phyloP scores from a whole-genome alignment of 1,284 basidiomycete species.

The Boletus semigastroideus region DNA sequence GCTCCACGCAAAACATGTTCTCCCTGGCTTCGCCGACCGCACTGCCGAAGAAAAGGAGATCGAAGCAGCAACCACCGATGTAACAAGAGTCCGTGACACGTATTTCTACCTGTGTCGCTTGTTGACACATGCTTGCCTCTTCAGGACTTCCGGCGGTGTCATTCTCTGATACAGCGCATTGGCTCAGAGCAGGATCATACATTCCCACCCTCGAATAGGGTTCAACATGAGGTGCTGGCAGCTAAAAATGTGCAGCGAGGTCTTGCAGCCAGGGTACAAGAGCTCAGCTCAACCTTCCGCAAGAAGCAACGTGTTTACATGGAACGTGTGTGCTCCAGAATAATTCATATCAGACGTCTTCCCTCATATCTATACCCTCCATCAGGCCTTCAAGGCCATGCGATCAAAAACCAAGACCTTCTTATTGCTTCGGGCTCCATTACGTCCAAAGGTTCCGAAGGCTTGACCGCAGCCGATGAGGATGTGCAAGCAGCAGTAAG shows the following conservation, averaged over 20 bases:
- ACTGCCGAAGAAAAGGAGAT: conserved; percentile 93
- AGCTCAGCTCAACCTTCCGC: conserved; percentile 88
- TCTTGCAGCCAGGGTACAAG: conserved; percentile 92
- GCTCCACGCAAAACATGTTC: conserved; percentile 92
- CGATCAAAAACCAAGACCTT: conserved; percentile 91
- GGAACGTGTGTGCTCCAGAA: conserved; percentile 71
- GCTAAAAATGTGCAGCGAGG: conserved; percentile 97
- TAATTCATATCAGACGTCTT: conserved; percentile 9
- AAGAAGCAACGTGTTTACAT: conserved; percentile 98
- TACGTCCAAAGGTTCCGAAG: conserved; percentile 77
- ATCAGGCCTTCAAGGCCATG: conserved; percentile 88
- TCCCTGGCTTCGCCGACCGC: conserved; percentile 96
- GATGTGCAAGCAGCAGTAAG: conserved; percentile 75
- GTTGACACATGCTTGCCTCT: conserved; percentile 7
- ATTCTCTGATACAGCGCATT: conserved; percentile 77
- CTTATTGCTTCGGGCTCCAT: conserved; percentile 83
- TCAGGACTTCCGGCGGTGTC: conserved; percentile 85
- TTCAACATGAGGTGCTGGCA: conserved; percentile 63
- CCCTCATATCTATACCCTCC: conserved; percentile 16
- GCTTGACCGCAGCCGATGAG: conserved; percentile 79
- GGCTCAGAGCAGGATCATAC: conserved; percentile 46
- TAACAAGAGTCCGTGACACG: conserved; percentile 69
- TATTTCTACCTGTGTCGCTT: conserved; percentile 17
- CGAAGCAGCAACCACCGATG: conserved; percentile 80
- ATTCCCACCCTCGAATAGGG: conserved; percentile 50